A percentile compares a stretch with the other conserved stretches of the same genome.
Evolutionary conservation across 352 stramenopile genomes (phyloP).

Genomic region (Globisporangium spinosum): DNA sequence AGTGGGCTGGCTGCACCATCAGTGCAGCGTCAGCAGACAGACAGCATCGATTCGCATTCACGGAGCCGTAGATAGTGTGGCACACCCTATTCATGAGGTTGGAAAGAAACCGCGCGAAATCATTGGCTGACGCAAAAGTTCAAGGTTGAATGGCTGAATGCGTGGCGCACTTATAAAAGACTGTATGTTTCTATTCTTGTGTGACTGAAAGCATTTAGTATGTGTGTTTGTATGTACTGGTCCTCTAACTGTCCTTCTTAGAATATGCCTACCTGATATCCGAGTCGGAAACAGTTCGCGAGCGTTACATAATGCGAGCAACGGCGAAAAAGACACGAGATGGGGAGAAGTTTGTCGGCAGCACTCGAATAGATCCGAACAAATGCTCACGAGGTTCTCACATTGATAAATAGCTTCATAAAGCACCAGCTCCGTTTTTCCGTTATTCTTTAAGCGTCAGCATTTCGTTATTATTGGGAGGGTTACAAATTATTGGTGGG

Average conservation of each 20-base stretch:
- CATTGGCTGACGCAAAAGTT: conserved; percentile 1
- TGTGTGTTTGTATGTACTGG: neutral
- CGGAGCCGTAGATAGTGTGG: neutral
- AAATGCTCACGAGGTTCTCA: too few species aligned
- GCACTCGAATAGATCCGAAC: neutral
- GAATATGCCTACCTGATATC: neutral
- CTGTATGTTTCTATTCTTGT: neutral
- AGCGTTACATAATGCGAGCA: neutral
- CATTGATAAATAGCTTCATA: too few species aligned
- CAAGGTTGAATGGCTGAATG: conserved; percentile 3
- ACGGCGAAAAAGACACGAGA: neutral
- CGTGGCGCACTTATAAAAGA: neutral
- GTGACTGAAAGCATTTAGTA: neutral
- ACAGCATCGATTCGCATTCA: conserved; percentile 4
- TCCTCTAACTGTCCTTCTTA: neutral
- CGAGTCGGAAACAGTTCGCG: neutral
- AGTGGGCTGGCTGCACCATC: neutral
- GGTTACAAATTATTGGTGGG: too few species aligned
- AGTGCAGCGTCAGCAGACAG: neutral
- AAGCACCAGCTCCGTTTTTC: too few species aligned
- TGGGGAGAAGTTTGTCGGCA: neutral
- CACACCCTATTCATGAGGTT: neutral
- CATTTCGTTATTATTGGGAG: too few species aligned
- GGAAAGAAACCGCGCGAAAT: neutral
- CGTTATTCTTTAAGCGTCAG: too few species aligned